A percentile compares a stretch with the other conserved stretches of the same genome.
These are phyloP conservation scores for Pseudogymnoascus sp. DNA, from an alignment of 2,329 filamentous ascomycete genomes.

Conservation along the genomic window DNA sequence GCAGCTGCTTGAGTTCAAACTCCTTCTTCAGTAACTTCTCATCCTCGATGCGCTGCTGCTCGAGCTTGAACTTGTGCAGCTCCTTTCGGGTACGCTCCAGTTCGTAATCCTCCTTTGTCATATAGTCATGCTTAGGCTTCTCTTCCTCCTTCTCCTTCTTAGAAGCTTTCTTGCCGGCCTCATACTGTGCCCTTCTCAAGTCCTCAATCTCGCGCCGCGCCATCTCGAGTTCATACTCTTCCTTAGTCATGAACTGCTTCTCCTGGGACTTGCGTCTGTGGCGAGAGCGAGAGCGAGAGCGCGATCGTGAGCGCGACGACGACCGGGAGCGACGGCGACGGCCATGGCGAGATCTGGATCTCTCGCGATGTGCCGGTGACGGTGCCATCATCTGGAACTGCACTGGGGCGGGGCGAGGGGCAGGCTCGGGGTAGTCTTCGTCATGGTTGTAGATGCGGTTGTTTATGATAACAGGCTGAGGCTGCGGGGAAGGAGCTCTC, in stretches of 20 bases:
- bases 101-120: constrained; percentile 38
- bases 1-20: constrained; percentile 40
- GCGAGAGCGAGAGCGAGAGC: constrained; percentile 30
- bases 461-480: constrained; percentile 46
- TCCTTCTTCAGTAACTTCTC: constrained; percentile 44
- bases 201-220: constrained; percentile 29
- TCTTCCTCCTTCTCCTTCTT: constrained; percentile 12
- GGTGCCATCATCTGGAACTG: background rate
- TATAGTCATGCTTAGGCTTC: constrained; percentile 18
- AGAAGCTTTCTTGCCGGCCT: constrained; percentile 34
- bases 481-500: constrained; percentile 18
- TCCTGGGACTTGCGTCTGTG: constrained; percentile 9
- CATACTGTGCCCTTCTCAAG: constrained; percentile 30
- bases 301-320: constrained; percentile 27
- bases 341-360: constrained; percentile 21
- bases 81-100: constrained; percentile 35
- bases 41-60: constrained; percentile 36
- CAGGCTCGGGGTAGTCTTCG: constrained; percentile 11
- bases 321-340: constrained; percentile 15
- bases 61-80: constrained; percentile 38
- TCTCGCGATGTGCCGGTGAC: background rate
- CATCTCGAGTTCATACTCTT: constrained; percentile 33
- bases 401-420: background rate
- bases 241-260: constrained; percentile 30
- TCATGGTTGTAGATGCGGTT: constrained; percentile 45